Percentiles rank a stretch among this genome's conserved stretches.
phyloP scores from a whole-genome alignment of 345 rosid species.

The Corchorus olitorius region DNA sequence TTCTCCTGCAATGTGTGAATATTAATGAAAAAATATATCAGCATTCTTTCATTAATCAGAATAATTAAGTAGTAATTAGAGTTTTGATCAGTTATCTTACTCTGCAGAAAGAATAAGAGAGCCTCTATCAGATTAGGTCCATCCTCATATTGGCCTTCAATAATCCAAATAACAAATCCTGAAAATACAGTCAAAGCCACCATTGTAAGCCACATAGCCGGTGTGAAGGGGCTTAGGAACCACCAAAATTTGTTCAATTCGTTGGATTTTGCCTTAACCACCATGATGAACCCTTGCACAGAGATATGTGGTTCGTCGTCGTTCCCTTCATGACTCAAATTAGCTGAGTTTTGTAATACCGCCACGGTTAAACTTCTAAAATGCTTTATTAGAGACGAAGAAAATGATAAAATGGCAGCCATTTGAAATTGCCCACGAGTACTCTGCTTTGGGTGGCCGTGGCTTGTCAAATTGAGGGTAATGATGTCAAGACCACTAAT shows the following conservation, averaged over 20 bases:
- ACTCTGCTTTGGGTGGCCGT: not conserved
- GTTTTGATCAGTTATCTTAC: too few species aligned
- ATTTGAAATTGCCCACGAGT: not conserved
- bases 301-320: too few species aligned
- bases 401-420: not conserved
- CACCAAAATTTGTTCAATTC: conserved; percentile 2
- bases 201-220: conserved; percentile 3
- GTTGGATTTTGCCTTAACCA: conserved; percentile 10
- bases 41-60: not conserved
- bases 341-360: not conserved
- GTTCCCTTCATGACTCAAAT: not conserved
- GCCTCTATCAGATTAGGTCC: not conserved
- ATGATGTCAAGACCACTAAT: not conserved
- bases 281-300: conserved; percentile 11
- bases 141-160: not conserved
- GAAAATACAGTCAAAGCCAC: conserved; percentile 19
- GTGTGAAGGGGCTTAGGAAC: conserved; percentile 17
- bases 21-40: not conserved
- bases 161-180: conserved; percentile 20
- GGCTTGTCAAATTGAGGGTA: not conserved
- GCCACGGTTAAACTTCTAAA: not conserved
- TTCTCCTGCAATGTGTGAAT: conserved; percentile 9
- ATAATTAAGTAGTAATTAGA: not conserved
- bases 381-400: not conserved
- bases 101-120: not conserved